Evolutionary conservation across 768 basidiomycete genomes (phyloP).

Genomic region (Mycena leptocephala): DNA sequence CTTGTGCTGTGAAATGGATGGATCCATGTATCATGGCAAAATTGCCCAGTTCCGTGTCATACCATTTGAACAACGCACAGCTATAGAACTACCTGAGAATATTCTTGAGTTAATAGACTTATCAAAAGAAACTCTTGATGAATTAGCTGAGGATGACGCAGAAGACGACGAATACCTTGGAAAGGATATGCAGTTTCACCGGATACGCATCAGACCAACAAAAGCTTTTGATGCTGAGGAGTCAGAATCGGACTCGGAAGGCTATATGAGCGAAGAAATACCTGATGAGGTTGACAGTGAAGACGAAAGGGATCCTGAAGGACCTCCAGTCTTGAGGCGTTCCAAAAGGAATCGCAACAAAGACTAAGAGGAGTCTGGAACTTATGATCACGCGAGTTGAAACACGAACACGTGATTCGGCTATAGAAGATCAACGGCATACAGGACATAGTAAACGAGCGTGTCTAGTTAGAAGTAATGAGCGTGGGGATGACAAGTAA

Average conservation of each 20-base stretch:
- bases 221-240: too few species aligned
- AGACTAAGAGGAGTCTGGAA: too few species aligned
- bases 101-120: background rate
- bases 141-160: background rate
- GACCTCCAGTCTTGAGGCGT: background rate
- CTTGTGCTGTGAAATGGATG: conserved; percentile 10
- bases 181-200: conserved; percentile 3
- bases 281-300: background rate
- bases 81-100: background rate
- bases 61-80: conserved; percentile 33
- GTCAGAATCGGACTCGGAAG: background rate
- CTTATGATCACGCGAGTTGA: too few species aligned
- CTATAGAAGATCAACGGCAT: too few species aligned
- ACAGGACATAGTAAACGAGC: too few species aligned
- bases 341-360: background rate
- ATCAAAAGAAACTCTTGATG: background rate
- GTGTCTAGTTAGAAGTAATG: too few species aligned
- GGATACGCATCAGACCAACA: background rate
- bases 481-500: too few species aligned
- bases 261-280: background rate
- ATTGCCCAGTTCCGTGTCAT: conserved; percentile 27
- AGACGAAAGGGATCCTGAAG: too few species aligned
- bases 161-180: background rate
- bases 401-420: too few species aligned
- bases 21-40: background rate